Base-by-base conservation (phyloP, 139 green algal species). In the Chlamydomonas schloesseri region DNA sequence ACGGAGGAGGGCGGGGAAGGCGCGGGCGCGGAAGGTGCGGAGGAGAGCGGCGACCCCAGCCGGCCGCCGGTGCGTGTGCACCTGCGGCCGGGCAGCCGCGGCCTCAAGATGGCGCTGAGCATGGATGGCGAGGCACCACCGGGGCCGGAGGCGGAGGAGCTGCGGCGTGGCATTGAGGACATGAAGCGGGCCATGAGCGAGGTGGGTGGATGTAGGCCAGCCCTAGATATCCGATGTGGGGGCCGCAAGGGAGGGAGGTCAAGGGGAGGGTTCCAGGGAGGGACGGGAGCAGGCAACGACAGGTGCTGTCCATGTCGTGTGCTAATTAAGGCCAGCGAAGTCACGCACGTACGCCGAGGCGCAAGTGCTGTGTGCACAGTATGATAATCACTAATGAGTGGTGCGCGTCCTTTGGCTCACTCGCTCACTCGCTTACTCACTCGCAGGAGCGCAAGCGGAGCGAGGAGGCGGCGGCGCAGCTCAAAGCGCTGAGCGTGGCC, bases 31-130 rank as follows among this genome's bases (percentile, higher is more conserved):
- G 60, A 67, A 67, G 60, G 24, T 31, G 24, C 60, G 26, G 60
- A 1, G 5, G 60, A 68, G 60, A 11, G 64, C 29, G 60, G 5
- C 20, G 60, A n/a, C 68, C n/a, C 68, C 31, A 28, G 31, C 68
- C 57, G 75, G 33, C 55, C 58, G 57, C 75, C 75, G 13, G 75
- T 82, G 57, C 75, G 75, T 6, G 75, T 82, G 75, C 75, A 82
- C 55, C 57, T 82, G 24, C 57, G 75, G 23, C 75, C 75, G 21
- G 34, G 20, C 58, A 82, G 75, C 57, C 73, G 73, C n/a, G 73
- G 73, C 0, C 50, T 81, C 28, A 53, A 31, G 57, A 28, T 82
- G 34, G 17, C 55, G 9, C 36, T 82, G 9, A 71, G 57, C 33
- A 71, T 71, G 75, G 75, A 82, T 33, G 53, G 42, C 42, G 6